phyloP scores from a whole-genome alignment of 768 basidiomycete species.

The Suillus subalutaceus region DNA sequence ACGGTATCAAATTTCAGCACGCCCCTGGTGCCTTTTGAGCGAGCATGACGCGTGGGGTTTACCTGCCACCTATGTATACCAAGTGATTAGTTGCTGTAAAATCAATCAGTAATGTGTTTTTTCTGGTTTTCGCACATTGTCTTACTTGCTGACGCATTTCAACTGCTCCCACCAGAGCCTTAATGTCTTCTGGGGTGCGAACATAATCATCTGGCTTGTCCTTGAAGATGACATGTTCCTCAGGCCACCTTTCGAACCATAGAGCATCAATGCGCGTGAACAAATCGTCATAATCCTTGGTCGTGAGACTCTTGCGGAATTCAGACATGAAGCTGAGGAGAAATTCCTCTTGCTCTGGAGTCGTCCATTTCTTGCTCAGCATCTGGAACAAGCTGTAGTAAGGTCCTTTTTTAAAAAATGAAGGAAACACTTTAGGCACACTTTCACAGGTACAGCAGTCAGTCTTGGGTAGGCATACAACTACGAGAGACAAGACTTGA shows the following conservation, averaged over 20 bases:
- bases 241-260: neutral
- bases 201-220: neutral
- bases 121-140: too few species aligned
- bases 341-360: constrained; percentile 1
- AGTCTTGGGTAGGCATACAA: too few species aligned
- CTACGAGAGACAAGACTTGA: too few species aligned
- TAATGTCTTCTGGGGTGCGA: neutral
- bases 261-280: neutral
- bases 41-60: neutral
- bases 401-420: too few species aligned
- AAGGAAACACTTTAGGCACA: too few species aligned
- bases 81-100: neutral
- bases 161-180: neutral
- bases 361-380: neutral
- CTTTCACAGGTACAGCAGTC: neutral
- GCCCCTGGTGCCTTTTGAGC: neutral
- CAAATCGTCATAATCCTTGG: neutral
- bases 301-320: neutral
- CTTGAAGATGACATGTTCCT: neutral
- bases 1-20: neutral
- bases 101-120: too few species aligned
- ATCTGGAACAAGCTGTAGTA: neutral
- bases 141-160: neutral
- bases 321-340: neutral
- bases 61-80: neutral